These are phyloP conservation scores for Acorus calamus DNA, from an alignment of 106 monocot genomes.

Conservation along the genomic window DNA sequence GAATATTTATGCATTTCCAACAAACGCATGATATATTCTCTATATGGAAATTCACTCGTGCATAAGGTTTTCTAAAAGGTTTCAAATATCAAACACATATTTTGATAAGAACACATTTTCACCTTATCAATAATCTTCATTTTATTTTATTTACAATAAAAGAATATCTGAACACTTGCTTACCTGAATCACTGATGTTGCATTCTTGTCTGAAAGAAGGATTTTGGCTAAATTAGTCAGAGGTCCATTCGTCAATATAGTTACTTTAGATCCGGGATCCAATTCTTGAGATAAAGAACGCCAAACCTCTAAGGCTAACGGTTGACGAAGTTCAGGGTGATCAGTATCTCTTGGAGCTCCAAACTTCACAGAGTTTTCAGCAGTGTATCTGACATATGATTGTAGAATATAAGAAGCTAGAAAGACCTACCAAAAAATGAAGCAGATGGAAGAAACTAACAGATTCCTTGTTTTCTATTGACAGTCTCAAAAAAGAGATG, in stretches of 20 bases:
- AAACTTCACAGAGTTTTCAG: slow-evolving; percentile 52
- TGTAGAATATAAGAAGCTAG: neutral
- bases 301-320: slow-evolving; percentile 68
- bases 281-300: slow-evolving; percentile 22
- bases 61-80: no score
- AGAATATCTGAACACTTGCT: neutral
- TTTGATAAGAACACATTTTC: no score
- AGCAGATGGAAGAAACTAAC: neutral
- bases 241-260: slow-evolving; percentile 74
- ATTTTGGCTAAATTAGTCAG: slow-evolving; percentile 83
- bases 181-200: slow-evolving; percentile 56
- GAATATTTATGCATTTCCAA: no score
- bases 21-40: no score
- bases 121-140: no score
- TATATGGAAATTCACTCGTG: no score
- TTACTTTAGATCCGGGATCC: slow-evolving; percentile 35
- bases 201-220: slow-evolving; percentile 41
- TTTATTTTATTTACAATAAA: no score
- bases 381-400: slow-evolving; percentile 38
- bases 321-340: slow-evolving; percentile 56
- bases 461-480: no score
- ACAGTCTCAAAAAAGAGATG: no score
- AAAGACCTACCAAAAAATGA: neutral
- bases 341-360: slow-evolving; percentile 71
- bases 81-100: no score